Evolutionary conservation across 192 early-diverging fungal genomes (phyloP), one percentile per base, ranked within the genome.

Genomic region (Coemansia sp.): DNA sequence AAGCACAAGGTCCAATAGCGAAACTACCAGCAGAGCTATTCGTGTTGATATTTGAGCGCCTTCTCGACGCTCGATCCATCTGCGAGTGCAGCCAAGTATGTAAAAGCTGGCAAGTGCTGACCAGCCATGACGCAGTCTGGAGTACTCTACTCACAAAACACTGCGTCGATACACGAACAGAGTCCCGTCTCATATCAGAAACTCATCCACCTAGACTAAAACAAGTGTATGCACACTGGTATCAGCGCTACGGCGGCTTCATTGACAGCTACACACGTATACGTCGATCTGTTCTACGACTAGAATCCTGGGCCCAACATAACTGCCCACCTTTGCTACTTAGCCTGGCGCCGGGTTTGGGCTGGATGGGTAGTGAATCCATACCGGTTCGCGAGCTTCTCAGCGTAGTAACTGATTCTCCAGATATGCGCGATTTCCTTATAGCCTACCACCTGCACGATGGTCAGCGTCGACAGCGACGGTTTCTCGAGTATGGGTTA

Each of bases 381-480:
- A 64, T 84, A 46, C 77, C 81, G 1, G 77, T 78, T 13, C 33
- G 81, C 11, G 77, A 84, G 74, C 76, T 84, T 20, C 66, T 84
- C 12, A 60, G 63, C 5, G 77, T 84, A n/a, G 67, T 75, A 24
- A 72, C 52, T 22, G 76, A 78, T 47, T 84, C 81, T 2, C 67
- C 68, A 2, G 75, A 68, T 0, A 76, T 84, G 74, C 76, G 74
- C 38, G 81, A 78, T 44, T 84, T 84, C 61, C 71, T 84, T 13
- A 78, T 78, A 34, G 69, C 70, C 7, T 77, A 84, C 65, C 81
- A 84, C 47, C n/a, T 84, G 29, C 81, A 75, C 29, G 81, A 84
- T 36, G 81, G 81, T 2, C 81, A 84, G 63, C 76, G 81, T 8
- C 66, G 76, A 33, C 68, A 64, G 10, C 65, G 64, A 36, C 55